Evolutionary conservation across 352 stramenopile species (phyloP).

Genomic region (Phytophthora tentaculata): DNA sequence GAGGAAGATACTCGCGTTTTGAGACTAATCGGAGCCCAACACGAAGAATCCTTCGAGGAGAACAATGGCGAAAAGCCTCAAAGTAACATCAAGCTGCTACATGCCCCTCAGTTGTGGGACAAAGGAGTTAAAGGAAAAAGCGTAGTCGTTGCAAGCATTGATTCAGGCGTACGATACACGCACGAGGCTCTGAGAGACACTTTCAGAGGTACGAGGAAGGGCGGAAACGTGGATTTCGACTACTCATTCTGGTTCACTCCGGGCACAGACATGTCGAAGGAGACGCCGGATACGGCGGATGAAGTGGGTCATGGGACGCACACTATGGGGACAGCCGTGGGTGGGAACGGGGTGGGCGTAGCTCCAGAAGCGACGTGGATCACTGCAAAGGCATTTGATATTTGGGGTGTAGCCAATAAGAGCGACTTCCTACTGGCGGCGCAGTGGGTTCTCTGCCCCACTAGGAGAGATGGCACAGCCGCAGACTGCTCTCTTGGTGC

Average conservation of each 20-base stretch:
- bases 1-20: constrained; percentile 45
- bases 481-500: constrained; percentile 63
- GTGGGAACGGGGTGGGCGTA: constrained; percentile 58
- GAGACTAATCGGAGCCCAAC: constrained; percentile 23
- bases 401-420: constrained; percentile 61
- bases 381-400: constrained; percentile 69
- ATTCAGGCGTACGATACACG: constrained; percentile 75
- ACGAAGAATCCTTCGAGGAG: constrained; percentile 9
- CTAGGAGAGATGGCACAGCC: constrained; percentile 49
- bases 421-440: constrained; percentile 72
- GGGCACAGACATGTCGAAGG: constrained; percentile 54
- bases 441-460: constrained; percentile 77
- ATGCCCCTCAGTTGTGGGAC: constrained; percentile 59
- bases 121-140: constrained; percentile 40
- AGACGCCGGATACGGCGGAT: constrained; percentile 72
- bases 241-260: constrained; percentile 76
- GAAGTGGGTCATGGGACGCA: constrained; percentile 75
- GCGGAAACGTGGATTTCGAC: constrained; percentile 54
- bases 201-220: constrained; percentile 54
- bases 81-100: constrained; percentile 56
- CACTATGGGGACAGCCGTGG: constrained; percentile 67
- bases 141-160: constrained; percentile 72
- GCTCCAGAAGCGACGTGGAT: constrained; percentile 73
- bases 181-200: constrained; percentile 55
- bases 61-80: constrained; percentile 24